Base-by-base conservation (phyloP, 208 protist species). In the Trypanosoma brucei region DNA sequence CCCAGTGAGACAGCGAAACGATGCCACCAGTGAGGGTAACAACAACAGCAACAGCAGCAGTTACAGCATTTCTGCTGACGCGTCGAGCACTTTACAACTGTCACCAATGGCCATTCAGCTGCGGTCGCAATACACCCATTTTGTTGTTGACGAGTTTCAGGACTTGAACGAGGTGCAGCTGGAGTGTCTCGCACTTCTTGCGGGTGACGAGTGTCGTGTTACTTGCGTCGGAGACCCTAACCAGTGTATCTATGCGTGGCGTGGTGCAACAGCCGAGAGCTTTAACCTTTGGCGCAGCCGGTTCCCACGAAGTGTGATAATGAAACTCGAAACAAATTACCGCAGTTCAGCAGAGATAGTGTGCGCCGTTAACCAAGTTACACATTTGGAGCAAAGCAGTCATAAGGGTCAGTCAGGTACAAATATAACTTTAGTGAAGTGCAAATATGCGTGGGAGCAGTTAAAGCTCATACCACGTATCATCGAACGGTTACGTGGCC, bases 71-170 rank as follows among this genome's bases (percentile, higher is more conserved):
- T 0, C 37, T 30, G 37, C 38, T 22, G 22, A 22, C 22, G 22
- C 22, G 22, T 22, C 22, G 22, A 22, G 22, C 56, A 51, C 60
- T 22, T 34, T 31, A 31, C 5, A n/a, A 5, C 59, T 76, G 1
- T 84, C 84, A 5, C 51, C 55, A 14, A 58, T 74, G 4, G 86
- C 83, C 31, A 3, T 46, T 2, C 62, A 59, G 33, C 62, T 92
- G 3, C 85, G 72, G 6, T 37, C 56, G 1, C 68, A 75, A 34
- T 92, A 79, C 73, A 93, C 86, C 1, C 89, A 95, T 75, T 83
- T 93, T 48, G 73, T 95, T 31, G 86, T 95, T 14, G 89, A 95
- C 59, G 89, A 95, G 72, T 92, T 95, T 48, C 89, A 95, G 59
- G 89, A 95, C 62, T 71, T 95, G 39, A 92, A 92, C 71, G 84